Conservation (phyloP, 768 basidiomycete species). For the Suillus brevipes region DNA sequence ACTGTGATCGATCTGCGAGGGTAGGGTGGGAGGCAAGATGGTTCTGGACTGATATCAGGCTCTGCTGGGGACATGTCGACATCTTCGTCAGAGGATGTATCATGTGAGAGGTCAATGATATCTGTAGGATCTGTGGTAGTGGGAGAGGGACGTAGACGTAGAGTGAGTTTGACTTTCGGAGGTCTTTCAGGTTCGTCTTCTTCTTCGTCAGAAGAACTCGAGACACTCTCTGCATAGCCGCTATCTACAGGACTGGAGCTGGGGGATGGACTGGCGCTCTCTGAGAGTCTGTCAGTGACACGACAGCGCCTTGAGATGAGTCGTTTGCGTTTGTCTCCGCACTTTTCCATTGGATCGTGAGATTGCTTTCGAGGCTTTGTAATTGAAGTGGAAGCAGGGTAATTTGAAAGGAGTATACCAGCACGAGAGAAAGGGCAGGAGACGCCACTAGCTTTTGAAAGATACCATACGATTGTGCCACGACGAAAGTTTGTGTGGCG, state of each 20-base stretch:
- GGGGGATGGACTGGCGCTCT: not conserved
- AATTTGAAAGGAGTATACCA: constrained; percentile 72
- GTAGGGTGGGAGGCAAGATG: constrained; percentile 56
- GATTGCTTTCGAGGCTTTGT: constrained; percentile 36
- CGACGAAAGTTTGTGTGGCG: constrained; percentile 71
- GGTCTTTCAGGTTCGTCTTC: constrained; percentile 36
- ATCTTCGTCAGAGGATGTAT: constrained; percentile 24
- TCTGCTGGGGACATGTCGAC: constrained; percentile 19
- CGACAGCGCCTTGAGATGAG: constrained; percentile 13
- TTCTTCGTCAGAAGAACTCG: constrained; percentile 30
- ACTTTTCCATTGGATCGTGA: constrained; percentile 30
- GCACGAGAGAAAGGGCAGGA: constrained; percentile 75
- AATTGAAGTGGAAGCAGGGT: constrained; percentile 43
- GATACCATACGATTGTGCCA: constrained; percentile 81
- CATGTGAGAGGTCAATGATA: constrained; percentile 44
- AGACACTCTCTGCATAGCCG: constrained; percentile 24
- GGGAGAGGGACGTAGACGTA: constrained; percentile 52
- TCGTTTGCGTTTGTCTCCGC: constrained; percentile 49
- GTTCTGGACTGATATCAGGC: constrained; percentile 29
- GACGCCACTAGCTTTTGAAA: constrained; percentile 71
- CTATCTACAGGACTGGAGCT: constrained; percentile 28
- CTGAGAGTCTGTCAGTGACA: not conserved
- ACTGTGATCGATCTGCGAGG: constrained; percentile 59
- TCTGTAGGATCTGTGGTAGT: constrained; percentile 26
- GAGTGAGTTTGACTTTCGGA: constrained; percentile 69